Base-by-base conservation (phyloP, 2,329 filamentous ascomycete genomes). In the Fusarium zealandicum region DNA sequence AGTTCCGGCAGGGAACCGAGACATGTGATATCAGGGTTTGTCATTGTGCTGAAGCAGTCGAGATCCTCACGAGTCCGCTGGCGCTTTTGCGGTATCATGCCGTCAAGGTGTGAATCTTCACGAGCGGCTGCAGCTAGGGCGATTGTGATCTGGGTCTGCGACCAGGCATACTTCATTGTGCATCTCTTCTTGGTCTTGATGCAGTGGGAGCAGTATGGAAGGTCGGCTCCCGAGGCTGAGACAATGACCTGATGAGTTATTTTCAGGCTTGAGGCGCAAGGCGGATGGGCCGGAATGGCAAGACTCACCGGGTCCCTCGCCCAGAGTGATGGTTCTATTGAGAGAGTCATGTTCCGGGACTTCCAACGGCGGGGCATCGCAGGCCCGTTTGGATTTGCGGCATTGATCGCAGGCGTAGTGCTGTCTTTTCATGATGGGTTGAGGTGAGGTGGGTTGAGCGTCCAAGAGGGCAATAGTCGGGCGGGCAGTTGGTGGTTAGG, bases 171-270 rank as follows among this genome's bases (percentile, higher is more conserved):
- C 11, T 63, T 60, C 42, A 69, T 56, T 5, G 70, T 70, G 48
- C 70, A 72, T 11, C 53, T 54, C 43, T 72, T 72, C 13, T 63
- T 67, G 2, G 70, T 72, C 52, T 63, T 72, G n/a, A 49, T 39
- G 20, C 70, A 72, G 16, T 72, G 71, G 3, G 70, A 70, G 27
- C 70, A 72, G 53, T 67, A 44, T n/a, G 42, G 32, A 14, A 47
- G 41, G 2, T 25, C 28, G 9, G 17, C 27, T 2, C 39, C 54
- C 14, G 47, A 40, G 25, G 35, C 59, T 63, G 37, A 1, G 30
- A 11, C 20, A 20, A 20, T 20, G 20, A 20, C 6, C 20, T 20
- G 20, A 20, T 20, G 20, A 20, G 20, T 20, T 20, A 20, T 20
- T 20, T 20, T 20, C 20, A 20, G 20, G 20, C 20, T 20, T 20